A percentile compares a stretch with the other conserved stretches of the same genome.
Conservation (phyloP, 805 yeast genomes). For the Teunomyces aglyptinius region DNA sequence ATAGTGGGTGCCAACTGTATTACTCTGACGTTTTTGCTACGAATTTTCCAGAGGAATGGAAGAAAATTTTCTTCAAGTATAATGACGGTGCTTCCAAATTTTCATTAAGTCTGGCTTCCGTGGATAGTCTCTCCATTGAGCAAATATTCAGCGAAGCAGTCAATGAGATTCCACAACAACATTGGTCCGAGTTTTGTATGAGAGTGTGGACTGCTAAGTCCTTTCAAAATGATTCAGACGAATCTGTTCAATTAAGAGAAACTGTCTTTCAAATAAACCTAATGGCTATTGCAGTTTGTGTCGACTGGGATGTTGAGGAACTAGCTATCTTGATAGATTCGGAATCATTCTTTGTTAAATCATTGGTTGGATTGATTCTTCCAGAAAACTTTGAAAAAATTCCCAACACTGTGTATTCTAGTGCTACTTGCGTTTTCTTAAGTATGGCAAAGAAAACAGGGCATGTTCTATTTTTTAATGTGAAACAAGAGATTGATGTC, state of each 20-base stretch:
- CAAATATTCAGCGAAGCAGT: neutral
- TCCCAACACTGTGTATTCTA: neutral
- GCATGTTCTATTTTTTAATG: neutral
- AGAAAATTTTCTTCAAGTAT: neutral
- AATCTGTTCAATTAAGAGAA: neutral
- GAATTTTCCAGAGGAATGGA: neutral
- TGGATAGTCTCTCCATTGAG: neutral
- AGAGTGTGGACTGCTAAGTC: neutral
- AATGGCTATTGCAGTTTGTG: neutral
- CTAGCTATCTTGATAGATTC: neutral
- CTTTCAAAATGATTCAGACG: neutral
- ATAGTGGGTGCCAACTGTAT: neutral
- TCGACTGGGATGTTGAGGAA: neutral
- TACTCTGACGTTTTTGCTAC: neutral
- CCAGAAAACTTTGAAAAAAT: neutral
- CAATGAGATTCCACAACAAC: neutral
- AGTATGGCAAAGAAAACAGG: neutral
- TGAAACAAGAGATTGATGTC: neutral
- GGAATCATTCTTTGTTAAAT: neutral
- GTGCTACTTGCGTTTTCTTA: neutral
- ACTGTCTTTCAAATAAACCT: neutral
- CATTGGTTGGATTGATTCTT: neutral
- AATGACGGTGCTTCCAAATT: neutral
- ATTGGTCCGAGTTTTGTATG: neutral
- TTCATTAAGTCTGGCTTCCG: neutral